phyloP scores from a whole-genome alignment of 176 grass and related monocot species.

The Oryza coarctata region DNA sequence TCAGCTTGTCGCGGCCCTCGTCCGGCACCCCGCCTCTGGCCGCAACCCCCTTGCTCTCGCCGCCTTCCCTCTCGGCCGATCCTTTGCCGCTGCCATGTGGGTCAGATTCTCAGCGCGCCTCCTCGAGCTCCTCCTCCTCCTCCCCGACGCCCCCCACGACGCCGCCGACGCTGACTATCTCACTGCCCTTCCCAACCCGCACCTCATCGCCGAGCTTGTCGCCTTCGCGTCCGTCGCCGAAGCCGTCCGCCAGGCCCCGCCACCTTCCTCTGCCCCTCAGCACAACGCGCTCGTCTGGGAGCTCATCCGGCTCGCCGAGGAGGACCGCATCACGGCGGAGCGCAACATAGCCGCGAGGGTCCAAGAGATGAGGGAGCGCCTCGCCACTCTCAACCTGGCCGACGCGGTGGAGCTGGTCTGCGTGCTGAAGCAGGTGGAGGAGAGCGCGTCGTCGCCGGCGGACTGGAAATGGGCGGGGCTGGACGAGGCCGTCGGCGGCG shows the following conservation, averaged over 20 bases:
- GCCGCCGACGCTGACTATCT: slow-evolving; percentile 43
- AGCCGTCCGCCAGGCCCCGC: slow-evolving; percentile 50
- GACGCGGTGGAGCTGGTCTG: slow-evolving; percentile 70
- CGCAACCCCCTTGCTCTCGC: slow-evolving; percentile 86
- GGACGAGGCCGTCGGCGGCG: slow-evolving; percentile 49
- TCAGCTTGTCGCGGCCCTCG: slow-evolving; percentile 60
- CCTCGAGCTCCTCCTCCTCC: slow-evolving; percentile 72
- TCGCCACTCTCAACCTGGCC: slow-evolving; percentile 60
- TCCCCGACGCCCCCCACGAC: slow-evolving; percentile 33
- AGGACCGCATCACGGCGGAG: slow-evolving; percentile 52
- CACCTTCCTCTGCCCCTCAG: slow-evolving; percentile 20
- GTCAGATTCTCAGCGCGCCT: slow-evolving; percentile 76
- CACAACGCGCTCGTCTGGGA: slow-evolving; percentile 53
- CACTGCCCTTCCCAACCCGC: slow-evolving; percentile 44
- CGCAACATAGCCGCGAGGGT: slow-evolving; percentile 52
- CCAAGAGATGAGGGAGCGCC: slow-evolving; percentile 53
- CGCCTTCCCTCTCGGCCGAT: slow-evolving; percentile 56
- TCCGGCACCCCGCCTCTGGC: slow-evolving; percentile 62
- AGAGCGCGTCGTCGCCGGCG: slow-evolving; percentile 12
- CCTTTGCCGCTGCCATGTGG: slow-evolving; percentile 64
- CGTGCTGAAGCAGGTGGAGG: slow-evolving; percentile 58
- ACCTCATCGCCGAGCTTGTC: slow-evolving; percentile 51
- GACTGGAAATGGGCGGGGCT: slow-evolving; percentile 69
- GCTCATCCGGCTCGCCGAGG: slow-evolving; percentile 54
- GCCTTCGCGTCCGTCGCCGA: slow-evolving; percentile 46